A percentile compares a stretch with the other conserved stretches of the same genome.
Conservation (phyloP, 495 filamentous ascomycete genomes). For the Achaetomiella virescens region DNA sequence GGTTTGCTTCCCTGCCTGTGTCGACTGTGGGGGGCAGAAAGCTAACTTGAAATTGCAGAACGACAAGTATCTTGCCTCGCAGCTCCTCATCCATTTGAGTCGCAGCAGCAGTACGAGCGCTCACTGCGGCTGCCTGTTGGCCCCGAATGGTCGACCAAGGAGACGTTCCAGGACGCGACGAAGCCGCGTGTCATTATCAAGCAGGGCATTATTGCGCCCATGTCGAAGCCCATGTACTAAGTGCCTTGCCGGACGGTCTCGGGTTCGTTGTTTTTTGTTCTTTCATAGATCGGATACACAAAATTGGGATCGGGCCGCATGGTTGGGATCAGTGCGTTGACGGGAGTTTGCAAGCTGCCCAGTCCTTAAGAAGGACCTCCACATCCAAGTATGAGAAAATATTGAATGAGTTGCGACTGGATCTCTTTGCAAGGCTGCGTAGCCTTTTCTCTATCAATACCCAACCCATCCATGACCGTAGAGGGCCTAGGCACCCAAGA, state of each 20-base stretch:
- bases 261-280: not conserved
- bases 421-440: not conserved
- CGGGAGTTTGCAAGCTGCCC: not conserved
- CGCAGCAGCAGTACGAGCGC: constrained; percentile 81
- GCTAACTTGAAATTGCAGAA: constrained; percentile 56
- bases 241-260: not conserved
- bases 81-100: constrained; percentile 86
- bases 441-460: not conserved
- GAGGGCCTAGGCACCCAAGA: not conserved
- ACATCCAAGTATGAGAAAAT: not conserved
- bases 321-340: not conserved
- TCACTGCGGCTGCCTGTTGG: constrained; percentile 81
- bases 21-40: not conserved
- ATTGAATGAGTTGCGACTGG: not conserved
- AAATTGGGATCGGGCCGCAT: constrained; percentile 4
- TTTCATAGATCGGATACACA: constrained; percentile 9
- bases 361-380: not conserved
- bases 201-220: constrained; percentile 83
- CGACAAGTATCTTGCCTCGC: constrained; percentile 74
- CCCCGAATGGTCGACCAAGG: constrained; percentile 91
- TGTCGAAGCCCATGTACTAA: constrained; percentile 67
- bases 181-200: constrained; percentile 91
- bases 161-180: constrained; percentile 80
- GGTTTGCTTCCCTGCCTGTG: constrained; percentile 42
- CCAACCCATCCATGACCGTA: not conserved